These are phyloP conservation scores for Gyrodon lividus DNA, from an alignment of 768 basidiomycete genomes.

Conservation along the genomic window DNA sequence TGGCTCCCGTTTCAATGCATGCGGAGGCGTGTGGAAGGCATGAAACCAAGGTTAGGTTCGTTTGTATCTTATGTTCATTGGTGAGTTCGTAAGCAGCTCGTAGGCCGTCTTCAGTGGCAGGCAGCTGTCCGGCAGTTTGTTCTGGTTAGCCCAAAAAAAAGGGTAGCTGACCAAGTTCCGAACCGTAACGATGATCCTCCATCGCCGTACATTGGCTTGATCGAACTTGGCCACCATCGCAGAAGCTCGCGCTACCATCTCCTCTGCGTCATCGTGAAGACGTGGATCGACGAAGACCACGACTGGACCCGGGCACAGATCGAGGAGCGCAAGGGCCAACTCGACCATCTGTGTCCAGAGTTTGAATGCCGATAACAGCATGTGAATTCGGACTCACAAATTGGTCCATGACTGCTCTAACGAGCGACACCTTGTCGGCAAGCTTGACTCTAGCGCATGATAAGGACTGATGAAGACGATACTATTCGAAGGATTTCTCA, in stretches of 20 bases:
- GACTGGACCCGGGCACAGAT: constrained; percentile 47
- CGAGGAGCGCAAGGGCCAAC: constrained; percentile 43
- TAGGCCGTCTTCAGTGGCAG: constrained; percentile 56
- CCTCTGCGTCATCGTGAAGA: constrained; percentile 32
- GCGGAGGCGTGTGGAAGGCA: constrained; percentile 53
- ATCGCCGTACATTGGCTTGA: constrained; percentile 36
- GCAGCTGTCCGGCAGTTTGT: constrained; percentile 40
- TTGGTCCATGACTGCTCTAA: constrained; percentile 22
- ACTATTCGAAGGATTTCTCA: neutral
- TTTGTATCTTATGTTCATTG: constrained; percentile 39
- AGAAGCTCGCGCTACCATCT: constrained; percentile 44
- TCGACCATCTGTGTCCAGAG: constrained; percentile 46
- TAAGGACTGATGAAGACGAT: neutral
- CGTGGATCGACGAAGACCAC: constrained; percentile 53
- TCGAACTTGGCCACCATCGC: constrained; percentile 42
- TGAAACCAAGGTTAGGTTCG: constrained; percentile 53
- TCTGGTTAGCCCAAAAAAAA: neutral
- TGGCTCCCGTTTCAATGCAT: constrained; percentile 52
- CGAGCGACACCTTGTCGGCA: constrained; percentile 14
- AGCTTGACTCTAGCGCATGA: constrained; percentile 11
- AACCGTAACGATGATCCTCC: constrained; percentile 52
- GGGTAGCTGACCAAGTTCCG: constrained; percentile 17
- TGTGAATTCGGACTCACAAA: constrained; percentile 29
- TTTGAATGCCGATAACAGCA: neutral
- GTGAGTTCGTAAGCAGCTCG: constrained; percentile 43